Conservation (phyloP, 2,329 filamentous ascomycete species). For the Alternaria sp. region DNA sequence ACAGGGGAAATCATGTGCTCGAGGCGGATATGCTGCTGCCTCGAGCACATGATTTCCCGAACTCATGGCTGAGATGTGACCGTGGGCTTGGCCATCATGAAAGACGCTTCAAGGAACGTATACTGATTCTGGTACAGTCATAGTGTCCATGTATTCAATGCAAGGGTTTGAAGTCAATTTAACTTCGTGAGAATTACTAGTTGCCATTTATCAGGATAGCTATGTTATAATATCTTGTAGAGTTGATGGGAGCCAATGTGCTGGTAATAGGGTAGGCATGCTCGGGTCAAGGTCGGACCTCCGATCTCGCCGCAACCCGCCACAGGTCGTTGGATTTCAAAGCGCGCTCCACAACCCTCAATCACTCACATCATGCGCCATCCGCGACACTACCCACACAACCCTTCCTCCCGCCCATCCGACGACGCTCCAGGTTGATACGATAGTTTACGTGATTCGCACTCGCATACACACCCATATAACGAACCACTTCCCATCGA, state of each 20-base stretch:
- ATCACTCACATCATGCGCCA: slow-evolving; percentile 22
- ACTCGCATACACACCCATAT: no score
- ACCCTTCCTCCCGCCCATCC: neutral
- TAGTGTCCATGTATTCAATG: neutral
- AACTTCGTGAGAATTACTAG: no score
- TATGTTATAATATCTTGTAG: neutral
- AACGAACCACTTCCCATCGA: neutral
- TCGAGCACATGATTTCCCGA: no score
- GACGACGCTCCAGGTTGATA: slow-evolving; percentile 30
- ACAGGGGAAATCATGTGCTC: no score
- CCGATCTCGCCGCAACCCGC: slow-evolving; percentile 37
- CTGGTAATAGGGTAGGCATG: neutral
- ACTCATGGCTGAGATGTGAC: neutral
- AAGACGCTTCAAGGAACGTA: neutral
- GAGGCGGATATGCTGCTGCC: no score
- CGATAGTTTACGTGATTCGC: no score
- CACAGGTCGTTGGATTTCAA: slow-evolving; percentile 38
- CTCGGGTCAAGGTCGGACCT: slow-evolving; percentile 19
- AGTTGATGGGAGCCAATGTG: neutral
- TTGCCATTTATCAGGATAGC: no score
- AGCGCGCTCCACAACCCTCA: slow-evolving; percentile 36
- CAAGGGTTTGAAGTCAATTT: neutral
- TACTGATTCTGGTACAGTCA: neutral
- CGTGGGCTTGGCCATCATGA: neutral
- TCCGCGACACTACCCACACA: slow-evolving; percentile 2